Evolutionary conservation across 2,329 filamentous ascomycete species (phyloP), one percentile per base, ranked within the genome.

Genomic region (Pestalotiopsis sp.): DNA sequence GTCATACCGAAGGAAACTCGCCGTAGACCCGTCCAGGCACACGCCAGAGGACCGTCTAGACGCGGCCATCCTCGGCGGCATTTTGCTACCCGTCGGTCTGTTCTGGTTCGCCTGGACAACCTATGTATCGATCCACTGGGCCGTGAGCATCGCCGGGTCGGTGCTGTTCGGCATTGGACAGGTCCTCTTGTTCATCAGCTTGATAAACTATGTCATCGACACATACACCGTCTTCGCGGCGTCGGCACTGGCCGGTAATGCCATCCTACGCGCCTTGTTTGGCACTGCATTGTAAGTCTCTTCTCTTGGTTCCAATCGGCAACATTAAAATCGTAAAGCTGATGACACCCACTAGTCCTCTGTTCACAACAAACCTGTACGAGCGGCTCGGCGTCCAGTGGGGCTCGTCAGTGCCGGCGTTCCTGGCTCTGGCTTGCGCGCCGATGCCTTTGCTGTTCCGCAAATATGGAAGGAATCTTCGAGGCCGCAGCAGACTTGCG

Each of bases 71-170:
- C 74, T 92, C 23, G 91, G 90, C 9, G 86, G 85, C 17, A 76
- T 91, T 31, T 81, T 84, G 6, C 79, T 92, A 1, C 90, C 91
- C 2, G 75, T 88, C 27, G 87, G 88, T 9, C 80, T 92, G 14
- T 91, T 92, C 81, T 88, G 87, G 84, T 90, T 91, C 72, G 89
- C 88, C 1, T 91, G 89, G 89, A 91, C 89, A 0, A 88, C 87
- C 72, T 80, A 76, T 27, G 80, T 84, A 0, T 77, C 73, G 5
- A 80, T 88, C 7, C 85, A 86, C 72, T 88, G 80, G 79, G 81
- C 83, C 60, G 82, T 89, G 79, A 75, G 75, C 27, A 72, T 72
- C n/a, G 39, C 59, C 3, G 70, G 65, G 1, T 67, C 67, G n/a
- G 73, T 77, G 4, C 72, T 78, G 12, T 81, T 81, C 67, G 77